Percentiles rank a stretch among this genome's conserved stretches.
These are phyloP conservation scores for Diplosphaera chodatii DNA, from an alignment of 139 green algal genomes.

Conservation along the genomic window DNA sequence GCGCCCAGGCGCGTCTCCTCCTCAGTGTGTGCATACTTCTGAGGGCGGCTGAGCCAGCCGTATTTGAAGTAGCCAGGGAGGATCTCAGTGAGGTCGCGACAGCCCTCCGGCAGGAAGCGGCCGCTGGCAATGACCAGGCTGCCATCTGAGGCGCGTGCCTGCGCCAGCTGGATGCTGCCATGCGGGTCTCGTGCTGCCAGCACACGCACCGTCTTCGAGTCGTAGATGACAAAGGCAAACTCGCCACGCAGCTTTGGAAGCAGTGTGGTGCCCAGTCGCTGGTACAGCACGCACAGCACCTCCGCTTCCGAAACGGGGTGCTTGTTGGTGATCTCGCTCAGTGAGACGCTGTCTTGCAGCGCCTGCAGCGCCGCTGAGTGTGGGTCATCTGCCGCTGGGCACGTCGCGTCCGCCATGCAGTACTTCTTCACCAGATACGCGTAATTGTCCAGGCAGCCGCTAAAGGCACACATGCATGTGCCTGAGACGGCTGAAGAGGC, in stretches of 20 bases:
- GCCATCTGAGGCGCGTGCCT: slow-evolving; percentile 9
- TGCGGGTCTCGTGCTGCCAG: slow-evolving; percentile 5
- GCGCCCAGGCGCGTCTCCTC: neutral
- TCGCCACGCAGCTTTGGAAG: slow-evolving; percentile 16
- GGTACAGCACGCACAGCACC: slow-evolving; percentile 18
- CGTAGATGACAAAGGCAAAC: slow-evolving; percentile 20
- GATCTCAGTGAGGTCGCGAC: neutral
- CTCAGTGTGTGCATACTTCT: neutral
- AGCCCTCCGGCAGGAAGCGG: neutral
- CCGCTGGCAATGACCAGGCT: slow-evolving; percentile 10
- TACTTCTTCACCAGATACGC: slow-evolving; percentile 35
- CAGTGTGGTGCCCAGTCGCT: slow-evolving; percentile 9
- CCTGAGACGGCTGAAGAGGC: neutral
- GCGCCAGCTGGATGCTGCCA: slow-evolving; percentile 3
- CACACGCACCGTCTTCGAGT: slow-evolving; percentile 15
- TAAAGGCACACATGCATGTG: neutral
- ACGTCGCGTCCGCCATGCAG: neutral
- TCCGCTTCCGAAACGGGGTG: slow-evolving; percentile 4
- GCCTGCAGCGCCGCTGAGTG: neutral
- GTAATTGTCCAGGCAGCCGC: slow-evolving; percentile 24
- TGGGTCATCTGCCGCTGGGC: neutral
- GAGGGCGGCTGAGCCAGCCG: neutral
- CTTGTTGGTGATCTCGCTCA: neutral
- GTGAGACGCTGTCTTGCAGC: neutral
- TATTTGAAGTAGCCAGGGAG: neutral